phyloP scores from a whole-genome alignment of 257 asterid genomes.

The Cordia subcordata region DNA sequence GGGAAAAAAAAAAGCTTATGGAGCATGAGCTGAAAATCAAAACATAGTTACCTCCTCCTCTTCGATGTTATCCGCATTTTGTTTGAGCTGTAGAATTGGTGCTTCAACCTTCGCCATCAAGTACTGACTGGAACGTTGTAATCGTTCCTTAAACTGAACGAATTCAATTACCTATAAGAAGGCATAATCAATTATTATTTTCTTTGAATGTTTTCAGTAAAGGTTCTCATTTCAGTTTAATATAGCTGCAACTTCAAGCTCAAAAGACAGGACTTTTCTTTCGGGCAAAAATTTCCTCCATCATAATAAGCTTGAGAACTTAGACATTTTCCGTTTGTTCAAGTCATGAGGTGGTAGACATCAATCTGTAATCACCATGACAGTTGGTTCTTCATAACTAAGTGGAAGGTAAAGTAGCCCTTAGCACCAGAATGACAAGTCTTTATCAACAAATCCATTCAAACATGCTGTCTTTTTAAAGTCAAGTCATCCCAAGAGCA shows the following conservation, averaged over 20 bases:
- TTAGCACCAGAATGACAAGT: too few relatives aligned
- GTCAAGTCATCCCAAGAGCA: too few relatives aligned
- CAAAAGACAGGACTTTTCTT: neutral
- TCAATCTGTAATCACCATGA: too few relatives aligned
- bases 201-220: neutral
- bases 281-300: too few relatives aligned
- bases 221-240: neutral
- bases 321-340: too few relatives aligned
- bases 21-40: neutral
- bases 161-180: conserved; percentile 74
- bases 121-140: conserved; percentile 83
- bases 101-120: conserved; percentile 75
- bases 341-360: too few relatives aligned
- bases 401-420: too few relatives aligned
- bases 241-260: neutral
- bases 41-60: conserved; percentile 57
- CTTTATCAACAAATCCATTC: too few relatives aligned
- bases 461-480: too few relatives aligned
- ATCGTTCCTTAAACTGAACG: conserved; percentile 84
- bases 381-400: too few relatives aligned
- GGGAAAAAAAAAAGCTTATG: neutral
- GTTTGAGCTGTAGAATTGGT: conserved; percentile 80
- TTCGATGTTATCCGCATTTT: conserved; percentile 60
- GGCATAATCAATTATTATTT: conserved; percentile 9
- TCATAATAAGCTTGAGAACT: too few relatives aligned